Percentiles rank a stretch among this genome's conserved stretches.
phyloP scores from a whole-genome alignment of 106 monocot species.

The Vanilla planifolia region DNA sequence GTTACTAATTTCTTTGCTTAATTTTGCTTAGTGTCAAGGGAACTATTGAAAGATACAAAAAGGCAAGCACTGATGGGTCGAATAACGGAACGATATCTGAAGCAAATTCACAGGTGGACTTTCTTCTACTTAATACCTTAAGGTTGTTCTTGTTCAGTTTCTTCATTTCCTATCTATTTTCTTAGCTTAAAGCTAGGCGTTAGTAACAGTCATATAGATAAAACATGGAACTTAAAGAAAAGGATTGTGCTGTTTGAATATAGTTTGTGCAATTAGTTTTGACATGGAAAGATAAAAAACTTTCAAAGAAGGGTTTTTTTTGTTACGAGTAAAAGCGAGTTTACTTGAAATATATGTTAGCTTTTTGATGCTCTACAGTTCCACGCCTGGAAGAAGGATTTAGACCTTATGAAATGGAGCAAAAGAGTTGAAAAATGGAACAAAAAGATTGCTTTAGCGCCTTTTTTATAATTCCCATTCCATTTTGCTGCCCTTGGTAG shows the following conservation, averaged over 20 bases:
- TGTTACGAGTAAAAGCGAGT: too few species aligned
- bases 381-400: too few species aligned
- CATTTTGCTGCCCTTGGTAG: too few species aligned
- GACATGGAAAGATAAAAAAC: not conserved
- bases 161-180: not conserved
- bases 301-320: not conserved
- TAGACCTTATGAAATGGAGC: too few species aligned
- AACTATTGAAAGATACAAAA: constrained; percentile 27
- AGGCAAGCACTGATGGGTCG: constrained; percentile 8
- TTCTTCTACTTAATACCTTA: not conserved
- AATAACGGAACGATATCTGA: constrained; percentile 5
- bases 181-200: not conserved
- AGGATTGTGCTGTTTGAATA: not conserved
- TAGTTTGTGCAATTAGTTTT: not conserved
- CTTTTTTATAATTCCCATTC: too few species aligned
- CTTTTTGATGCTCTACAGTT: too few species aligned
- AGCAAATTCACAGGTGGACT: constrained; percentile 22
- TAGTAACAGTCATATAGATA: not conserved
- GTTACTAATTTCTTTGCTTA: not conserved
- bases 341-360: too few species aligned
- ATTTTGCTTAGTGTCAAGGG: constrained; percentile 18
- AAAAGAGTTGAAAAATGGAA: too few species aligned
- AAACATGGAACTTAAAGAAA: not conserved
- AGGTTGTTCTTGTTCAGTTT: too few species aligned
- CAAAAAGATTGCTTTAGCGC: too few species aligned